phyloP scores from a whole-genome alignment of 306 rosid species.

The Malus fusca region DNA sequence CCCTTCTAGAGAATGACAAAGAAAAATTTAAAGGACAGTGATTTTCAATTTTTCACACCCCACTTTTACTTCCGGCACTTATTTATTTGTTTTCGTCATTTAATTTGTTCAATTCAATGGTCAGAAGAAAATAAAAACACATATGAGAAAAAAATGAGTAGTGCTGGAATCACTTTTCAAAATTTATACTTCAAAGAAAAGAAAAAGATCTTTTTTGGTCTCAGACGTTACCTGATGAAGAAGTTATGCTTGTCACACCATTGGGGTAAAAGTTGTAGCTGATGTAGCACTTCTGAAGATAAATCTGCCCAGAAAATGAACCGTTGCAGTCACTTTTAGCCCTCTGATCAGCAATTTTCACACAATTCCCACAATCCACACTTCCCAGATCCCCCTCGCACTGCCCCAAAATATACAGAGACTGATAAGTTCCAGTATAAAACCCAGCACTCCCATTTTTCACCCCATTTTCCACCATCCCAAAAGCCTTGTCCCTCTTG shows the following conservation, averaged over 20 bases:
- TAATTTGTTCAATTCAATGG: no score
- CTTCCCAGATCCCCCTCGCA: slow-evolving; percentile 65
- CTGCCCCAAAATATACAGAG: slow-evolving; percentile 77
- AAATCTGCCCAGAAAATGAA: slow-evolving; percentile 65
- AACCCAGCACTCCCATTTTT: slow-evolving; percentile 43
- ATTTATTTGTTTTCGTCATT: no score
- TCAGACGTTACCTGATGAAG: slow-evolving; percentile 47
- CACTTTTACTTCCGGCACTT: no score
- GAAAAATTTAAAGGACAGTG: background rate
- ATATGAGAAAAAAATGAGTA: no score
- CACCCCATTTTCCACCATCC: slow-evolving; percentile 50
- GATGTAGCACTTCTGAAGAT: slow-evolving; percentile 62
- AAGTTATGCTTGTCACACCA: slow-evolving; percentile 45
- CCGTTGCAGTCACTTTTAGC: slow-evolving; percentile 43
- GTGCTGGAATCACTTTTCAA: no score
- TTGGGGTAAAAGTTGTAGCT: slow-evolving; percentile 74
- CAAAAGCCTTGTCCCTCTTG: slow-evolving; percentile 57
- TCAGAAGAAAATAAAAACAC: no score
- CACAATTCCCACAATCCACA: slow-evolving; percentile 61
- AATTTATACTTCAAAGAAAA: background rate
- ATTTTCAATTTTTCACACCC: background rate
- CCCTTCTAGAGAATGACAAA: background rate
- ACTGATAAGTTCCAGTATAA: slow-evolving; percentile 60
- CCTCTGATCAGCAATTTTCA: slow-evolving; percentile 51
- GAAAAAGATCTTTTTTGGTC: background rate